phyloP scores from a whole-genome alignment of 805 yeast species.

The Millerozyma miso region DNA sequence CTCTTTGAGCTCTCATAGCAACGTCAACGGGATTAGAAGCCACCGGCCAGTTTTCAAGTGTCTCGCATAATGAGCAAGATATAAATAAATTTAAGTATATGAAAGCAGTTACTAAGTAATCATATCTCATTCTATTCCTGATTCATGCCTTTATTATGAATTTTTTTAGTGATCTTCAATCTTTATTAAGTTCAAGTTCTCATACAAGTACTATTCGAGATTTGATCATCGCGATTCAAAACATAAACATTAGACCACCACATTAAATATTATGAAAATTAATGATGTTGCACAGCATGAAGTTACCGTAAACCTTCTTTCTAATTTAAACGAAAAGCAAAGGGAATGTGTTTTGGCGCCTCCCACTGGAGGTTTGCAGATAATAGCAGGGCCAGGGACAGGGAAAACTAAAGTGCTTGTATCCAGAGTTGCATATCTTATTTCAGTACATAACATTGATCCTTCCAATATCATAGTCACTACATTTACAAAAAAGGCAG shows the following conservation, averaged over 20 bases:
- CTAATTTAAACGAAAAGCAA: conserved; percentile 38
- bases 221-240: neutral
- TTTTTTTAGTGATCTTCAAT: too few relatives aligned
- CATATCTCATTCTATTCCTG: neutral
- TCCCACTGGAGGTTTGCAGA: conserved; percentile 37
- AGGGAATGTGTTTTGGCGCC: conserved; percentile 41
- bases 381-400: conserved; percentile 61
- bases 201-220: too few relatives aligned
- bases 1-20: conserved; percentile 33
- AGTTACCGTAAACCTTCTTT: neutral
- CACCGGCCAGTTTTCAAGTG: conserved; percentile 13
- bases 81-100: too few relatives aligned
- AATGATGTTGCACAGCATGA: neutral
- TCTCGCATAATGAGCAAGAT: neutral
- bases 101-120: too few relatives aligned
- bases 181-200: neutral
- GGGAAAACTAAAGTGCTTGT: conserved; percentile 83
- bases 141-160: neutral
- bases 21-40: conserved; percentile 9
- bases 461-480: conserved; percentile 75
- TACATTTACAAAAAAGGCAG: conserved; percentile 92
- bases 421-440: conserved; percentile 69
- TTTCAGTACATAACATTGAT: conserved; percentile 45
- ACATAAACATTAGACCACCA: neutral
- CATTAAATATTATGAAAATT: neutral